These are phyloP conservation scores for Chrysosporium keratinophilum DNA, from an alignment of 2,329 filamentous ascomycete species.

Conservation along the genomic window DNA sequence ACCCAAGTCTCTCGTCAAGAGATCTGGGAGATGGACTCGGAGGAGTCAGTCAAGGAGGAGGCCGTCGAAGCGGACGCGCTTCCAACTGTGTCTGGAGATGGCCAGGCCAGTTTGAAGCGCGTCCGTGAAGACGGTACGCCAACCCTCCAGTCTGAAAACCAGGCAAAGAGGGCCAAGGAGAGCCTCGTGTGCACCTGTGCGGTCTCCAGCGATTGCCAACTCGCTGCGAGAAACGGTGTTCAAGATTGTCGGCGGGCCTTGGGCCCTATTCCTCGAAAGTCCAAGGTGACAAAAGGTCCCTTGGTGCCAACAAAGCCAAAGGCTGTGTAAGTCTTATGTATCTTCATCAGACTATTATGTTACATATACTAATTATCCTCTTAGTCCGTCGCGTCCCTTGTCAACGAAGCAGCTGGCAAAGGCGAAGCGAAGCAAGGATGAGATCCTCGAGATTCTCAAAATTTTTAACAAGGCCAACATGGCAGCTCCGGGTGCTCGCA, in stretches of 20 bases:
- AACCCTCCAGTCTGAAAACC: not conserved
- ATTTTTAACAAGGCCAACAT: not conserved
- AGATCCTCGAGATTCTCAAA: slow-evolving; percentile 7
- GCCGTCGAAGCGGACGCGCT: no score
- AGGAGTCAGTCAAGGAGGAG: no score
- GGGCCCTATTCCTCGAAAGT: slow-evolving; percentile 1
- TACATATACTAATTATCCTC: not conserved
- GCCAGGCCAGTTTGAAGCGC: not conserved
- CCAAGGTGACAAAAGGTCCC: not conserved
- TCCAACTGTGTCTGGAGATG: no score
- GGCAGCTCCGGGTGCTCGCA: no score
- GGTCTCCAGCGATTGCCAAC: slow-evolving; percentile 12
- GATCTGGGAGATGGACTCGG: no score
- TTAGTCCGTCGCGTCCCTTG: not conserved
- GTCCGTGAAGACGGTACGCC: not conserved
- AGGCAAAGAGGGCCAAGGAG: not conserved
- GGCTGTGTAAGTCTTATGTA: not conserved
- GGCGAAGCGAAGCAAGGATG: slow-evolving; percentile 2
- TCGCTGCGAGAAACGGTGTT: slow-evolving; percentile 11
- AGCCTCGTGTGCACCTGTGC: slow-evolving; percentile 13
- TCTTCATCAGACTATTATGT: not conserved
- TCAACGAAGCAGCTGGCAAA: slow-evolving; percentile 8
- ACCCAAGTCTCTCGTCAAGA: no score
- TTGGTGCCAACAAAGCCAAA: not conserved
- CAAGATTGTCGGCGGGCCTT: slow-evolving; percentile 13